These are phyloP conservation scores for Talaromyces marneffei DNA, from an alignment of 2,329 filamentous ascomycete species.

Conservation along the genomic window DNA sequence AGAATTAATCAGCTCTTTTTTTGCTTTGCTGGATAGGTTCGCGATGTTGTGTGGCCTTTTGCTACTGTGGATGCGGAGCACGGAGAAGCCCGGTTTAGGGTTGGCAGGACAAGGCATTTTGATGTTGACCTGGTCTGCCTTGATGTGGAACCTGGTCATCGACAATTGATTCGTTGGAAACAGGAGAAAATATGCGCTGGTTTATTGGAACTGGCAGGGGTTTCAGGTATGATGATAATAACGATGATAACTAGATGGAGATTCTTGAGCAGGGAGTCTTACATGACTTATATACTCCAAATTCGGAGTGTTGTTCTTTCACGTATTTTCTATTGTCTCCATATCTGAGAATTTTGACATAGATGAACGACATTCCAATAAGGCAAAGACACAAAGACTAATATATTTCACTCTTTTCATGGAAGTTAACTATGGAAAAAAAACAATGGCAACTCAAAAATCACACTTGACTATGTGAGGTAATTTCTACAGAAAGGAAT, in stretches of 20 bases:
- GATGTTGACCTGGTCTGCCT: background rate
- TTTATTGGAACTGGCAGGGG: background rate
- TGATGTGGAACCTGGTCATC: background rate
- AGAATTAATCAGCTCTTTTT: conserved; percentile 10
- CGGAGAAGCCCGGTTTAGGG: conserved; percentile 11
- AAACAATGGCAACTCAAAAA: background rate
- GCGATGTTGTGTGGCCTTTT: conserved; percentile 8
- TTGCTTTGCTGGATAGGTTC: conserved; percentile 2
- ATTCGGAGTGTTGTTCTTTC: background rate
- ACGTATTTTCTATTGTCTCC: background rate
- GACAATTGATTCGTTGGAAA: background rate
- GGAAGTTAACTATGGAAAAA: background rate
- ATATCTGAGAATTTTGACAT: background rate
- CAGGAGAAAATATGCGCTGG: background rate
- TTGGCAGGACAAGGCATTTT: conserved; percentile 12
- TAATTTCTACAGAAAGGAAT: background rate
- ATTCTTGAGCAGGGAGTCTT: background rate
- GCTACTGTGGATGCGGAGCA: conserved; percentile 13
- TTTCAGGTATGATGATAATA: background rate
- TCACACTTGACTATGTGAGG: too few species aligned
- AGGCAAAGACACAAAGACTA: background rate
- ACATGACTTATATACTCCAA: background rate
- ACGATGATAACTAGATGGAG: background rate
- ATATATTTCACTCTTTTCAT: background rate
- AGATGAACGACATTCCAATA: background rate